A percentile compares a stretch with the other conserved stretches of the same genome.
phyloP scores from a whole-genome alignment of 345 rosid species.

The Populus euphratica region DNA sequence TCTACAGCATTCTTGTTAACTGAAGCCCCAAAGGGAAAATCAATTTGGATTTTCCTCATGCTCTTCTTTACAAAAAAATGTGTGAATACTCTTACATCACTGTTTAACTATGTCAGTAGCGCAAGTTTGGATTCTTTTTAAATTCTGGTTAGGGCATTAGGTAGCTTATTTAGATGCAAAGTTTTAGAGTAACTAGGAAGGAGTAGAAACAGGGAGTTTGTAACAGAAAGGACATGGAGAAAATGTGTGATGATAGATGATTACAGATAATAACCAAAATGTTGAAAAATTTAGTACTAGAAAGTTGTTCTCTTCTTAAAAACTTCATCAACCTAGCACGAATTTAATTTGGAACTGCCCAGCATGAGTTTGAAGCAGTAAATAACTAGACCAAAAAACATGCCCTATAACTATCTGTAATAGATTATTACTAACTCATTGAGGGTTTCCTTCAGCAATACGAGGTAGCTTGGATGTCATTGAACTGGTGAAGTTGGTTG shows the following conservation, averaged over 20 bases:
- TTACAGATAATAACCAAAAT: not conserved
- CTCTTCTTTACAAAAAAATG: not conserved
- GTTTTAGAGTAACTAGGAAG: not conserved
- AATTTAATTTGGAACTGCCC: not conserved
- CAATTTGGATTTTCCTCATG: not conserved
- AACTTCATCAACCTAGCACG: not conserved
- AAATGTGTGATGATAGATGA: not conserved
- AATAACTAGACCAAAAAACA: not conserved
- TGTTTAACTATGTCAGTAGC: not conserved
- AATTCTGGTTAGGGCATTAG: not conserved
- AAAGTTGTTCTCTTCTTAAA: not conserved
- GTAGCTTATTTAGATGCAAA: not conserved
- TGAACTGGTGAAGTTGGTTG: not conserved
- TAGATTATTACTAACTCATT: not conserved
- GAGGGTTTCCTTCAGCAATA: not conserved
- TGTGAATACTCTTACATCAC: not conserved
- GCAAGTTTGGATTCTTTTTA: not conserved
- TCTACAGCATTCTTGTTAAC: not conserved
- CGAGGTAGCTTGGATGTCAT: not conserved
- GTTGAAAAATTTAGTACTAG: not conserved
- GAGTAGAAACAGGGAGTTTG: not conserved
- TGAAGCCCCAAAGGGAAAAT: not conserved
- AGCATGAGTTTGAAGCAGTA: not conserved
- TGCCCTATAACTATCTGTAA: not conserved
- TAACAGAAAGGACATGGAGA: not conserved